Evolutionary conservation across 352 stramenopile genomes (phyloP).

Genomic region (Globisporangium spinosum): DNA sequence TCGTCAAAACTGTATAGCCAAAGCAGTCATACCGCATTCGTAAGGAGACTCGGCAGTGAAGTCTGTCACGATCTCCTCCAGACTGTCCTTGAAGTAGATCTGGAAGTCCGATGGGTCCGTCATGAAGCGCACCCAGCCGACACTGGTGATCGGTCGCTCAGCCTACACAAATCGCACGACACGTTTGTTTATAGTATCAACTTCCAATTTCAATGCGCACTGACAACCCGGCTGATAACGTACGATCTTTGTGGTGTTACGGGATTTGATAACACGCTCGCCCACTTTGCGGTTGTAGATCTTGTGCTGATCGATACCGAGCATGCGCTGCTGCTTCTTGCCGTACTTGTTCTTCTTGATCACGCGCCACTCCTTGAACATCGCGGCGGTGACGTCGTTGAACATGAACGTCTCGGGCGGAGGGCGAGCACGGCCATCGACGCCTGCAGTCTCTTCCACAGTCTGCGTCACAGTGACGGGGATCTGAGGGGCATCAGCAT

Average conservation of each 20-base stretch:
- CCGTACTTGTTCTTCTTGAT: slow-evolving; percentile 92
- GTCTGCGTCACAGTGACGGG: slow-evolving; percentile 57
- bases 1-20: not conserved
- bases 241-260: slow-evolving; percentile 89
- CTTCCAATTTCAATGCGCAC: not conserved
- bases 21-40: slow-evolving; percentile 68
- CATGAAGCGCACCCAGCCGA: slow-evolving; percentile 86
- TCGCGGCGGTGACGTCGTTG: slow-evolving; percentile 86
- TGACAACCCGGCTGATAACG: slow-evolving; percentile 20
- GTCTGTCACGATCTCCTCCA: slow-evolving; percentile 87
- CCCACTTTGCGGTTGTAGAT: slow-evolving; percentile 90
- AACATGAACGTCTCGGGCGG: slow-evolving; percentile 89
- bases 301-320: slow-evolving; percentile 87
- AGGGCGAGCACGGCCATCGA: slow-evolving; percentile 65
- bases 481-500: slow-evolving; percentile 78
- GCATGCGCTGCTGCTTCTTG: slow-evolving; percentile 86
- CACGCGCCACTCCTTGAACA: slow-evolving; percentile 90
- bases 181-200: not conserved
- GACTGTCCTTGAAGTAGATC: slow-evolving; percentile 88
- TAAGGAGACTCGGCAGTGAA: slow-evolving; percentile 89
- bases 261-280: slow-evolving; percentile 85
- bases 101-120: slow-evolving; percentile 83
- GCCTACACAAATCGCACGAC: slow-evolving; percentile 33
- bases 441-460: slow-evolving; percentile 60
- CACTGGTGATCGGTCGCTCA: slow-evolving; percentile 80